Base-by-base conservation (phyloP, 1,139 yeast species). In the Debaryomyces sp. region DNA sequence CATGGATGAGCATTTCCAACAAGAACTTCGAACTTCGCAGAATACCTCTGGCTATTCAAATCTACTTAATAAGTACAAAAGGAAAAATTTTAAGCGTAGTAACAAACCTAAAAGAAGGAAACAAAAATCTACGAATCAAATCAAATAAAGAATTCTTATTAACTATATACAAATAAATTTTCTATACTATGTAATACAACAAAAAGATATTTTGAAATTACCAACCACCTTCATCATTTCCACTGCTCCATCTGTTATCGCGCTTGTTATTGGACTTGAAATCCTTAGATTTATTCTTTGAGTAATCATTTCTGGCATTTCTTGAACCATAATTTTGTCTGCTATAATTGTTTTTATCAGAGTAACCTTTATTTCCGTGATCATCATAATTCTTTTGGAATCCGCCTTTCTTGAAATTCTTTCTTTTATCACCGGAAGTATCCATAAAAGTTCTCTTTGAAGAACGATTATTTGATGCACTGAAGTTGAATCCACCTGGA, bases 401-500 rank as follows among this genome's bases (percentile, higher is more conserved):
- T 17, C 32, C 34, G 7, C 32, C 21, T 35, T 9, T 42, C 6
- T 67, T 58, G 54, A 61, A 59, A 30, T 53, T 59, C 39, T 67
- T 64, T 40, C 53, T 41, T 15, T 41, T 13, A 41, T 45, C 30
- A 15, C 43, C 26, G 12, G 44, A 32, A 21, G 23, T 37, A 24
- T 39, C 47, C 48, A 43, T 39, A 29, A 50, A 52, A 12, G 49
- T 51, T 40, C 57, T 51, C 50, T 58, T 59, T 8, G 57, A 47
- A 29, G 51, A 43, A 34, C 61, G 54, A 41, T 52, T 53, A 44
- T 58, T 58, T 8, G 50, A 41, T 30, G 47, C 43, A 43, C 46
- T 50, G 12, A 42, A 37, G 21, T 53, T 49, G 45, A 59, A 59
- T 6, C 57, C 62, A 5, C 57, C 59, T 12, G 68, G 67, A 38